Base-by-base conservation (phyloP, 129 eudicot genomes). In the Centella asiatica region DNA sequence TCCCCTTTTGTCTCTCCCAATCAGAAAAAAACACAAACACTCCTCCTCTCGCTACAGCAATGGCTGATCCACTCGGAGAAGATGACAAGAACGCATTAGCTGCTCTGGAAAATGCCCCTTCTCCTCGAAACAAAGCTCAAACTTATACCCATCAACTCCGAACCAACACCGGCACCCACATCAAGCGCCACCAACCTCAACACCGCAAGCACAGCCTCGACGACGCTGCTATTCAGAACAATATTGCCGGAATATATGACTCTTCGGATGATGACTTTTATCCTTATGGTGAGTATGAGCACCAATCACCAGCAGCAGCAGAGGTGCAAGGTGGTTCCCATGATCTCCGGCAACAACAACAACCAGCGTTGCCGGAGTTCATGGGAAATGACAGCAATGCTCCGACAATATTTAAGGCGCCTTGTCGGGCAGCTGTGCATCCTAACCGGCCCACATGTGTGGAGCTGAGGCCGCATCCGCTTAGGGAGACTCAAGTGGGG, bases 401-500 rank as follows among this genome's bases (percentile, higher is more conserved):
- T 0, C 63, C 63, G 4, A 90, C 95, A 17, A 74, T 82, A 13
- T 87, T 87, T 22, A 84, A 78, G 72, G 89, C 80, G 0, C 99
- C 99, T 0, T 55, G 68, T 0, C 69, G 96, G 2, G 83, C 99
- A 0, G 88, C 99, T 0, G 96, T 93, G 0, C 88, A 93, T 51
- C 99, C 99, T 0, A 77, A 63, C 23, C 81, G 99, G 1, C 99
- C 99, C 1, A 77, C 89, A 4, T 86, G 83, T 18, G 74, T 93
- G 6, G 99, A 93, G 78, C 77, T 93, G 27, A 69, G 99, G 72
- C 99, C 99, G 0, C 99, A 93, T 47, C 99, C 99, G 19, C 69
- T 93, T 14, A 65, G 95, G 59, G 99, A 93, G 78, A 93, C 99
- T 20, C 96, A 93, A 73, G 92, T 82, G 6, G 99, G 99, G 5